Conservation (phyloP, 1,284 basidiomycete genomes). For the Phlebopus sp. region DNA sequence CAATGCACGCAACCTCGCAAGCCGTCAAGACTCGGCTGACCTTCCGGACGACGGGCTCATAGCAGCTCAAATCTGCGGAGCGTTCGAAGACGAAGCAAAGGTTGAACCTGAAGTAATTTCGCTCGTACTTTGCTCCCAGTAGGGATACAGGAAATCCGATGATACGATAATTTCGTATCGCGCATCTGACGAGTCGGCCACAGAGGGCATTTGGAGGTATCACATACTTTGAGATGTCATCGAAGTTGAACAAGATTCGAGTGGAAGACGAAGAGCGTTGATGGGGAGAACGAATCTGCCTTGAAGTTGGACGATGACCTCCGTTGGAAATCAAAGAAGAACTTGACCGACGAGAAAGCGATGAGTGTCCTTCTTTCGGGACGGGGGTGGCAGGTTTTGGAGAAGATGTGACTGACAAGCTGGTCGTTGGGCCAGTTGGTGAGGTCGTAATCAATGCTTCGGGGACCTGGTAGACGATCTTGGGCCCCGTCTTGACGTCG, state of each 20-base stretch:
- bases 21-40: conserved; percentile 83
- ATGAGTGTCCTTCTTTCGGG: conserved; percentile 36
- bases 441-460: conserved; percentile 72
- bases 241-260: conserved; percentile 81
- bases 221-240: conserved; percentile 89
- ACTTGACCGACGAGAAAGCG: conserved; percentile 44
- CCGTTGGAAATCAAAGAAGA: conserved; percentile 44
- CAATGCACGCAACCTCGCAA: conserved; percentile 71
- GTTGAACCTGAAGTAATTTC: conserved; percentile 94
- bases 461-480: conserved; percentile 87
- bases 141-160: conserved; percentile 88
- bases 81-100: conserved; percentile 95
- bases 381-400: conserved; percentile 47
- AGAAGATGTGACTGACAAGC: conserved; percentile 38
- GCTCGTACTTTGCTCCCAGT: conserved; percentile 60
- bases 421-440: conserved; percentile 28
- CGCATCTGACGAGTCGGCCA: conserved; percentile 82
- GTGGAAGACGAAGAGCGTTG: conserved; percentile 48
- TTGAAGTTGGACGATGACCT: conserved; percentile 40
- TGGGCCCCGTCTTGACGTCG: conserved; percentile 78
- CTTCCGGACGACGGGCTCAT: conserved; percentile 95
- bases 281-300: conserved; percentile 46
- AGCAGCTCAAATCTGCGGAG: conserved; percentile 86
- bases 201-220: conserved; percentile 88
- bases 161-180: conserved; percentile 73